phyloP scores from a whole-genome alignment of 768 basidiomycete species.

The Leccinum rimulosum region DNA sequence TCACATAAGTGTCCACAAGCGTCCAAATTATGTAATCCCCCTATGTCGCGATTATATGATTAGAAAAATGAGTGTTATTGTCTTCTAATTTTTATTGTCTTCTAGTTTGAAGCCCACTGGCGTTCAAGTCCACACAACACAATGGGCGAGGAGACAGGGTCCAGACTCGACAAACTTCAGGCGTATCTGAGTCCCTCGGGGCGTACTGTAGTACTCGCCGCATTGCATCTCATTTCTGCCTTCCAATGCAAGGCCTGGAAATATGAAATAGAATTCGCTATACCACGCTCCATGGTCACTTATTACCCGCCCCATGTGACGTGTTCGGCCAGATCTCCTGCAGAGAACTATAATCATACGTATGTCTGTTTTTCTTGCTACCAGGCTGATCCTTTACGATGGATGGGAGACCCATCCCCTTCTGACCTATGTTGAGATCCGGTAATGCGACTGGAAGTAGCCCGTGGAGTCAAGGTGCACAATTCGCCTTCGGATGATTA shows the following conservation, averaged over 20 bases:
- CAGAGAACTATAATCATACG: no score
- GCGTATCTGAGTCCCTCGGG: background rate
- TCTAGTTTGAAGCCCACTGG: background rate
- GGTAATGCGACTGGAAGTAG: no score
- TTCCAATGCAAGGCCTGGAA: background rate
- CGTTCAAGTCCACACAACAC: background rate
- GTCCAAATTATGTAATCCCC: background rate
- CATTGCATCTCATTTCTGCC: background rate
- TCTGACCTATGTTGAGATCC: background rate
- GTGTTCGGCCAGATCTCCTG: no score
- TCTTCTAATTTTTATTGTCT: no score
- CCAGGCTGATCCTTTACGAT: background rate
- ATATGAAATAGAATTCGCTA: background rate
- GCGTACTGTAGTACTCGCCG: background rate
- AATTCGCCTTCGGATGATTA: background rate
- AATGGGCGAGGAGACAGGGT: background rate
- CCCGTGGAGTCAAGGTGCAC: background rate
- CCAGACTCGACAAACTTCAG: background rate
- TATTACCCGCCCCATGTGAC: no score
- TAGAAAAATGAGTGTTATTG: no score
- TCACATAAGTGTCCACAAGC: constrained; percentile 9
- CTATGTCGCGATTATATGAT: background rate
- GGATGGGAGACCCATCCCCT: background rate
- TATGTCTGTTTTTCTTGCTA: background rate
- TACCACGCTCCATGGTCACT: no score